Percentiles rank a stretch among this genome's conserved stretches.
These are phyloP conservation scores for Boletus huronensis DNA, from an alignment of 768 basidiomycete species.

Conservation along the genomic window DNA sequence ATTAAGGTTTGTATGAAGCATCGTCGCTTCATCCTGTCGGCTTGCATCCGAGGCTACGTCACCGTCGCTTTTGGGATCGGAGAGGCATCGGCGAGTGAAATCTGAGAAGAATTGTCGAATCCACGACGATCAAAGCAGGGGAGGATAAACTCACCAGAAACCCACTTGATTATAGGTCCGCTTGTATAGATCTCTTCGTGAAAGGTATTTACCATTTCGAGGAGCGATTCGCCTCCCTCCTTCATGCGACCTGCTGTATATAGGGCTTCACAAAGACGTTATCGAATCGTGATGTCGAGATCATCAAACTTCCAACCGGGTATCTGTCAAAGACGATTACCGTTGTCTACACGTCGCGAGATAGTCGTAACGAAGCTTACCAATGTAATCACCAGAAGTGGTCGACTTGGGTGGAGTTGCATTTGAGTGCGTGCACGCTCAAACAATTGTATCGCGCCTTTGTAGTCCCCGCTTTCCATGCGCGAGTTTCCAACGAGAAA, in stretches of 20 bases:
- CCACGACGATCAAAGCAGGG: not conserved
- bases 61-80: not conserved
- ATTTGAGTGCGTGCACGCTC: not conserved
- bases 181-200: not conserved
- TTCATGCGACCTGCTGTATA: no score
- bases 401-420: not conserved
- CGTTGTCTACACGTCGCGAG: not conserved
- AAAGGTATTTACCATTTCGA: no score
- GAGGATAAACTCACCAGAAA: not conserved
- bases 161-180: not conserved
- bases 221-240: no score
- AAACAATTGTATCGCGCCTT: not conserved
- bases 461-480: not conserved
- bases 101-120: not conserved
- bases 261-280: no score
- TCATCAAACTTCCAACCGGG: no score
- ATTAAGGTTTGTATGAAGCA: no score
- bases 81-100: not conserved
- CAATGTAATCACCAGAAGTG: not conserved
- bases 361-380: not conserved
- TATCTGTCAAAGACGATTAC: not conserved
- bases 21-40: not conserved
- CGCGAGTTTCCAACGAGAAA: not conserved
- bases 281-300: no score
- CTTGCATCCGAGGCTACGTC: not conserved